Evolutionary conservation across 352 stramenopile species (phyloP).

Genomic region (Phytophthora pseudosyringae): DNA sequence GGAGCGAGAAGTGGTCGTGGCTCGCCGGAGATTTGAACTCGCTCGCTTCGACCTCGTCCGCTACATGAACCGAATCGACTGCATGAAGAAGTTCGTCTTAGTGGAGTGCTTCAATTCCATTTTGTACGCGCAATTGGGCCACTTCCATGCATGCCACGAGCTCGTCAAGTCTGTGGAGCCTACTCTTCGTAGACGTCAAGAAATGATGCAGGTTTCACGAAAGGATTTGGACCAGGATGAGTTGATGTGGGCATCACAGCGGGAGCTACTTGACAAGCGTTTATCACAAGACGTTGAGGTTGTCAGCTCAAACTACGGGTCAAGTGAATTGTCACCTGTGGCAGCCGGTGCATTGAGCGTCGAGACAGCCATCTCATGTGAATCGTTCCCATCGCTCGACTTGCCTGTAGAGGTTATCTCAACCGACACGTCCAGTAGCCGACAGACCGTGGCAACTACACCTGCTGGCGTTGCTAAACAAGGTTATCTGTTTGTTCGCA

Average conservation of each 20-base stretch:
- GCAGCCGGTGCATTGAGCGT: slow-evolving; percentile 15
- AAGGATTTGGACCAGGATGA: slow-evolving; percentile 81
- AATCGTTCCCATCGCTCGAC: slow-evolving; percentile 52
- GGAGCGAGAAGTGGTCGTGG: slow-evolving; percentile 70
- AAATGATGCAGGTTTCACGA: slow-evolving; percentile 67
- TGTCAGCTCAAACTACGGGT: slow-evolving; percentile 20
- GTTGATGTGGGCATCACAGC: slow-evolving; percentile 74
- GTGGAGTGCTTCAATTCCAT: slow-evolving; percentile 88
- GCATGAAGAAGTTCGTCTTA: slow-evolving; percentile 86
- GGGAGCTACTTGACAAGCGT: slow-evolving; percentile 62
- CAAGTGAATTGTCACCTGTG: slow-evolving; percentile 26
- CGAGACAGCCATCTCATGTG: slow-evolving; percentile 26
- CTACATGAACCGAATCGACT: slow-evolving; percentile 84
- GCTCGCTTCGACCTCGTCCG: slow-evolving; percentile 87
- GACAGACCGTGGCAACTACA: slow-evolving; percentile 38
- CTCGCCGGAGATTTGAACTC: slow-evolving; percentile 76
- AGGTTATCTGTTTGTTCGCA: slow-evolving; percentile 88
- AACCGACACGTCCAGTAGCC: slow-evolving; percentile 63
- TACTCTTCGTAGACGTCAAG: slow-evolving; percentile 67
- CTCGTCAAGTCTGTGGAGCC: slow-evolving; percentile 82
- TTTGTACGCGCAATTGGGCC: slow-evolving; percentile 78
- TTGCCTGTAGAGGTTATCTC: slow-evolving; percentile 85
- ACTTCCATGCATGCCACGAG: slow-evolving; percentile 85
- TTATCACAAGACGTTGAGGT: slow-evolving; percentile 62
- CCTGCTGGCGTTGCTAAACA: slow-evolving; percentile 66